Base-by-base conservation (phyloP, 2,329 filamentous ascomycete species). In the Colletotrichum chlorophyti region DNA sequence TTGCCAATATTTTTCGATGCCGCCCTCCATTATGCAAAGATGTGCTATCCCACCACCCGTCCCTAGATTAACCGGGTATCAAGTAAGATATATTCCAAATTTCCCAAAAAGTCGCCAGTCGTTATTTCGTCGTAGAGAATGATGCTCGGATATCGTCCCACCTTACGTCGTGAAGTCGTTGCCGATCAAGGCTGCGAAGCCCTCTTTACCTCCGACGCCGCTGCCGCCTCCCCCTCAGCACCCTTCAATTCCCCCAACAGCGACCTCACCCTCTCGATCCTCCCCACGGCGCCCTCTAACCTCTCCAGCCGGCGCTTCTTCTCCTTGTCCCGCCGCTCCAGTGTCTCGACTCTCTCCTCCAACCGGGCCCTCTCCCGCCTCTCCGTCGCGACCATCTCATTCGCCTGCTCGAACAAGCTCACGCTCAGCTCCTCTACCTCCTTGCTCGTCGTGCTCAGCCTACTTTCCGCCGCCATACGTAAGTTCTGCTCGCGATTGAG, bases 311-410 rank as follows among this genome's bases (percentile, higher is more conserved):
- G 76, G 55, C 79, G 80, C 66, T 82, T 79, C 79, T 92, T 91
- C 64, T 93, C 90, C 43, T 70, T 74, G 58, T 94, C 91, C 60
- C 90, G 78, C 65, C 80, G 76, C 75, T 93, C 90, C 19, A 95
- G 74, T 66, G 87, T 79, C 58, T 79, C 82, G 7, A 95, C 82
- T 34, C 89, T 77, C 70, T 89, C 86, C 74, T 93, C 89, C 21
- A 95, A 79, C 67, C 82, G 84, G 6, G 89, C 89, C 58, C 90
- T 78, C 29, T 88, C 89, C 54, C 85, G 82, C 38, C 91, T 79
- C 78, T 95, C 91, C 15, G 83, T 79, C 2, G 91, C 90, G 17
- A 95, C 91, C 91, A 95, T 95, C 74, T 93, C 87, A 71, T 95
- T 95, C 48, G 91, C 91, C 76, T 93, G 88, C 75, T 91, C 87